Evolutionary conservation across 176 grass and related monocot species (phyloP).

Genomic region (Ananas comosus): DNA sequence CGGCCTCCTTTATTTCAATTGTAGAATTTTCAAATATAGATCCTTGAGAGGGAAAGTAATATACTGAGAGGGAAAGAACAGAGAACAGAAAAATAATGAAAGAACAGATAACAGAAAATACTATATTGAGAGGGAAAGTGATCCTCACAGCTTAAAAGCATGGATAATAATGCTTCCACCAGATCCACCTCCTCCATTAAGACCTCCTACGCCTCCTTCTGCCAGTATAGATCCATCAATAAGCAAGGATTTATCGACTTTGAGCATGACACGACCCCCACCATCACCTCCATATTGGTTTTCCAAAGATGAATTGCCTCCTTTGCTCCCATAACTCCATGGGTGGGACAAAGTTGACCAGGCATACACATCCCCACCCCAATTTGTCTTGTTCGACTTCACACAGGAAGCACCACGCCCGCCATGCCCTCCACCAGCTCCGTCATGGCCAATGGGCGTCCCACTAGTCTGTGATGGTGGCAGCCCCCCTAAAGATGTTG

Average conservation of each 20-base stretch:
- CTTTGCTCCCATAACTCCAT: slow-evolving; percentile 89
- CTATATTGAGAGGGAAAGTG: slow-evolving; percentile 1
- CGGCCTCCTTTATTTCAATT: neutral
- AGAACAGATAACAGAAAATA: slow-evolving; percentile 9
- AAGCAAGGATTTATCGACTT: slow-evolving; percentile 30
- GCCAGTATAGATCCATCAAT: slow-evolving; percentile 60
- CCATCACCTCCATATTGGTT: slow-evolving; percentile 51
- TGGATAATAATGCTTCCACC: slow-evolving; percentile 90
- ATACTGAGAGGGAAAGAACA: too few relatives aligned
- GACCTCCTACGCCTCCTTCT: slow-evolving; percentile 75
- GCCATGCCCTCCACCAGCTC: slow-evolving; percentile 75
- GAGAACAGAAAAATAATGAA: neutral
- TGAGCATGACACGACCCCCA: slow-evolving; percentile 59
- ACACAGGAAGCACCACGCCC: slow-evolving; percentile 76
- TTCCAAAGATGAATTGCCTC: slow-evolving; percentile 37
- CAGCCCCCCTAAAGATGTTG: slow-evolving; percentile 36
- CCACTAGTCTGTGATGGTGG: slow-evolving; percentile 87
- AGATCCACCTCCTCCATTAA: slow-evolving; percentile 64
- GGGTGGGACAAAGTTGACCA: slow-evolving; percentile 56
- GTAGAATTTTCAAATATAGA: too few relatives aligned
- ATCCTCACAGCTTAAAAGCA: slow-evolving; percentile 88
- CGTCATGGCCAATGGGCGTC: slow-evolving; percentile 62
- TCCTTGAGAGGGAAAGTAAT: too few relatives aligned
- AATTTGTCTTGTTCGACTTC: slow-evolving; percentile 66
- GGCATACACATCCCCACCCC: slow-evolving; percentile 87